Percentiles rank a stretch among this genome's conserved stretches.
phyloP scores from a whole-genome alignment of 2,329 filamentous ascomycete species.

The Stagonosporopsis cucurbitacearum region DNA sequence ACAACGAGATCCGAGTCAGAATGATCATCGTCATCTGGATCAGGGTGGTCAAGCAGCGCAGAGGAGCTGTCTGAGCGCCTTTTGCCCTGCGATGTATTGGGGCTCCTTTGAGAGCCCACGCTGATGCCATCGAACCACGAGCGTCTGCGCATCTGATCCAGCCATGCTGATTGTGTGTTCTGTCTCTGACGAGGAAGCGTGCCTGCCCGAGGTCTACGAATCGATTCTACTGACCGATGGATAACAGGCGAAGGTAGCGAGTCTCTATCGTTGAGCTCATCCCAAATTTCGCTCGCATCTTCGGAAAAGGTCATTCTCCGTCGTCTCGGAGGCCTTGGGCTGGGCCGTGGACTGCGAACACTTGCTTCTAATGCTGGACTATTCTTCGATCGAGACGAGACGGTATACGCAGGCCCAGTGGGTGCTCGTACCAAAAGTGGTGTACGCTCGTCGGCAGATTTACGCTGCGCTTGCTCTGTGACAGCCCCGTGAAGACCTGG shows the following conservation, averaged over 20 bases:
- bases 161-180: slow-evolving; percentile 39
- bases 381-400: slow-evolving; percentile 32
- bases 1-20: slow-evolving; percentile 37
- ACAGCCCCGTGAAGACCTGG: slow-evolving; percentile 38
- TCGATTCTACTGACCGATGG: slow-evolving; percentile 40
- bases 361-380: slow-evolving; percentile 30
- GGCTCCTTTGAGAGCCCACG: slow-evolving; percentile 27
- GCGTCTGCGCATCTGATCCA: slow-evolving; percentile 44
- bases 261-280: slow-evolving; percentile 74
- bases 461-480: slow-evolving; percentile 36
- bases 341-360: slow-evolving; percentile 31
- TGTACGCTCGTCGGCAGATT: slow-evolving; percentile 43
- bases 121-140: slow-evolving; percentile 46
- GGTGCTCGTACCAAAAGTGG: slow-evolving; percentile 44
- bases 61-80: slow-evolving; percentile 31
- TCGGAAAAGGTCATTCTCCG: slow-evolving; percentile 61
- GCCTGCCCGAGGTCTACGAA: slow-evolving; percentile 43
- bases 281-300: slow-evolving; percentile 84
- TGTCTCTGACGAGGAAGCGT: slow-evolving; percentile 40
- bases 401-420: slow-evolving; percentile 41
- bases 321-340: slow-evolving; percentile 35
- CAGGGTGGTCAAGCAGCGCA: slow-evolving; percentile 36
- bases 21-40: slow-evolving; percentile 38
- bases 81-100: slow-evolving; percentile 41
- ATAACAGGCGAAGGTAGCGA: slow-evolving; percentile 34